Conservation (phyloP, 1,284 basidiomycete genomes). For the Boletellus sp. region DNA sequence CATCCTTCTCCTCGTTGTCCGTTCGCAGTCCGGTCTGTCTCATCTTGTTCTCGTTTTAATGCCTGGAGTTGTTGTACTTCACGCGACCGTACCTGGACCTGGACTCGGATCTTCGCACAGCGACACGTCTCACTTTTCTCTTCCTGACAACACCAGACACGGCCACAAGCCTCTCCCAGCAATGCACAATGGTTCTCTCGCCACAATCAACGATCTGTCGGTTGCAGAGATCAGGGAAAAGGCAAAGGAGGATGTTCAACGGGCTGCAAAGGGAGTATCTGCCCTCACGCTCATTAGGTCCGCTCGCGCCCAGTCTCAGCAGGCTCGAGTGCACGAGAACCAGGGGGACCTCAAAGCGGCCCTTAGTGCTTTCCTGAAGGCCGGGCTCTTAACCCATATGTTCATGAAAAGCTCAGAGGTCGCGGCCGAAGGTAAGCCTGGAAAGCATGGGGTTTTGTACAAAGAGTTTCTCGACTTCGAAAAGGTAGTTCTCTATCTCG, state of each 20-base stretch:
- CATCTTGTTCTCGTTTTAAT: constrained; percentile 26
- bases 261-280: constrained; percentile 51
- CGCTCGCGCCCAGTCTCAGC: constrained; percentile 53
- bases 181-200: constrained; percentile 32
- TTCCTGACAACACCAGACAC: constrained; percentile 18
- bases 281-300: constrained; percentile 53
- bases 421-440: constrained; percentile 42
- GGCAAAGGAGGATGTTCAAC: constrained; percentile 55
- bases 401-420: constrained; percentile 59
- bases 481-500: constrained; percentile 42
- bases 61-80: constrained; percentile 39
- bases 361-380: constrained; percentile 54
- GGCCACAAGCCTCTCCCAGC: constrained; percentile 14
- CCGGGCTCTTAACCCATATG: constrained; percentile 54
- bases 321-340: constrained; percentile 49
- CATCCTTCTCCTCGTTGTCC: constrained; percentile 4
- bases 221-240: constrained; percentile 62
- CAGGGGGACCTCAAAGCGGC: constrained; percentile 59
- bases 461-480: constrained; percentile 60
- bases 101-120: constrained; percentile 30
- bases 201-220: constrained; percentile 34
- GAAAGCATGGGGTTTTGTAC: constrained; percentile 47
- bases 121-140: constrained; percentile 21
- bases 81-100: constrained; percentile 29
- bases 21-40: constrained; percentile 14